A percentile compares a stretch with the other conserved stretches of the same genome.
Conservation (phyloP, 2,329 filamentous ascomycete genomes). For the Gnomoniopsis smithogilvyi region DNA sequence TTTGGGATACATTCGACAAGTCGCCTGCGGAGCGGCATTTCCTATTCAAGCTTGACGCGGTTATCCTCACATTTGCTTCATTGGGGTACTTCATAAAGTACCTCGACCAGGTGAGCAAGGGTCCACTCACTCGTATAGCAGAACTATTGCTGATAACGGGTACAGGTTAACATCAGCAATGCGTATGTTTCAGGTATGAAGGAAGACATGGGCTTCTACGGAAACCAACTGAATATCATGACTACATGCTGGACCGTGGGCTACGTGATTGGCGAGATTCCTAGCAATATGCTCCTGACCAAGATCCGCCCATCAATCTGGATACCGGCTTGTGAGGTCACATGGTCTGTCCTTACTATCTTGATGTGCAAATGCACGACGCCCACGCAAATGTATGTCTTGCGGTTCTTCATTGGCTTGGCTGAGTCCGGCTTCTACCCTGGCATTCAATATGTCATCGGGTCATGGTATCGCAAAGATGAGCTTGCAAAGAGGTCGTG, state of each 20-base stretch:
- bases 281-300: conserved; percentile 34
- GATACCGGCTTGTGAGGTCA: conserved; percentile 37
- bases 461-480: conserved; percentile 40
- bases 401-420: conserved; percentile 42
- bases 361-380: conserved; percentile 28
- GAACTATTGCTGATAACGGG: neutral
- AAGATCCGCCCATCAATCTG: conserved; percentile 40
- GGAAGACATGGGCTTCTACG: conserved; percentile 36
- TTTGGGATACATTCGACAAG: conserved; percentile 46
- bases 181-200: conserved; percentile 47
- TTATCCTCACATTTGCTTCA: conserved; percentile 34
- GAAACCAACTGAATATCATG: conserved; percentile 38
- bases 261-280: conserved; percentile 36
- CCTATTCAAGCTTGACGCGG: conserved; percentile 31
- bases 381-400: conserved; percentile 35
- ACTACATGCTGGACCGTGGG: conserved; percentile 34
- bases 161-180: conserved; percentile 33
- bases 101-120: conserved; percentile 29
- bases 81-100: conserved; percentile 43
- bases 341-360: conserved; percentile 34
- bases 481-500: conserved; percentile 50
- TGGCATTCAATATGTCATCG: conserved; percentile 40
- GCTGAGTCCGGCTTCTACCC: conserved; percentile 38
- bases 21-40: conserved; percentile 30
- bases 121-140: neutral